Percentiles rank a stretch among this genome's conserved stretches.
Evolutionary conservation across 1,139 yeast species (phyloP).

Genomic region (Blastobotrys illinoisensis): DNA sequence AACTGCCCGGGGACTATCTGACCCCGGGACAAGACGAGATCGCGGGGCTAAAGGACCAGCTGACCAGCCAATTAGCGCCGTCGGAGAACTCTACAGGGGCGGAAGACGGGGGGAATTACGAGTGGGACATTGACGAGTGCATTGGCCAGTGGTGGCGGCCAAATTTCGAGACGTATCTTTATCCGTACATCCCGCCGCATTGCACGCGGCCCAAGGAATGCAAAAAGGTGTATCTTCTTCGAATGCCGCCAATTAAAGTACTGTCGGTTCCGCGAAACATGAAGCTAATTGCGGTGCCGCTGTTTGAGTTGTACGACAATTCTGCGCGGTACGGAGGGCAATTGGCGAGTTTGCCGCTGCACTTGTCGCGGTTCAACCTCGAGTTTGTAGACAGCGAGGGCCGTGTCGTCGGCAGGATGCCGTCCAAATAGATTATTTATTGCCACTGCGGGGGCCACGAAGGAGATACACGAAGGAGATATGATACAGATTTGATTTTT

Average conservation of each 20-base stretch:
- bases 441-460: too few species aligned
- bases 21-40: slow-evolving; percentile 31
- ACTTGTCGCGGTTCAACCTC: slow-evolving; percentile 32
- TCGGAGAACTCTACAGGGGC: slow-evolving; percentile 14
- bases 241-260: slow-evolving; percentile 28
- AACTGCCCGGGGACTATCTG: slow-evolving; percentile 35
- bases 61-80: slow-evolving; percentile 29
- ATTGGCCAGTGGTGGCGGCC: slow-evolving; percentile 39
- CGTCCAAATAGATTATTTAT: slow-evolving; percentile 1
- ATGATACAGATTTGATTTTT: neutral
- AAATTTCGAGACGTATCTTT: slow-evolving; percentile 32
- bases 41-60: slow-evolving; percentile 27
- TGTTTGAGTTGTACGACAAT: slow-evolving; percentile 35
- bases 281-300: slow-evolving; percentile 33
- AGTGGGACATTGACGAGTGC: slow-evolving; percentile 34
- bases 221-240: slow-evolving; percentile 32
- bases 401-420: slow-evolving; percentile 6
- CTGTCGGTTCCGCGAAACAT: slow-evolving; percentile 31
- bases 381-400: slow-evolving; percentile 26
- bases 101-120: slow-evolving; percentile 17
- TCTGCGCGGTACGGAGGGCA: slow-evolving; percentile 32
- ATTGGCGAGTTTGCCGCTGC: slow-evolving; percentile 31
- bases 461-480: too few species aligned
- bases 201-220: slow-evolving; percentile 35
- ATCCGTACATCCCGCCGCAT: slow-evolving; percentile 37